phyloP scores from a whole-genome alignment of 2,329 filamentous ascomycete genomes.

The Didymellaceae sp. region DNA sequence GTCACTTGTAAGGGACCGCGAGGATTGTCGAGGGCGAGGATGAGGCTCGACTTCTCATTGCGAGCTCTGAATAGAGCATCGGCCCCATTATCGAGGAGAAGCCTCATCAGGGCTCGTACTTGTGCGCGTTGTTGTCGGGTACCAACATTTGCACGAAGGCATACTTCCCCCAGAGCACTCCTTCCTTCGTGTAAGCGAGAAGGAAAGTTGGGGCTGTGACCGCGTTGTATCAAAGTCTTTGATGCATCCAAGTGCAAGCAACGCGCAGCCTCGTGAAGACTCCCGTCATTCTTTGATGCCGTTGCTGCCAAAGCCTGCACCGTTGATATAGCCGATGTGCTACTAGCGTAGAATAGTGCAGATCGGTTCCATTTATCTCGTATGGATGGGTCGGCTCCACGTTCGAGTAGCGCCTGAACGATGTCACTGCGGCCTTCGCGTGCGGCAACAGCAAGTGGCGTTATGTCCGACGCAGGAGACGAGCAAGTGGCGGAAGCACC shows the following conservation, averaged over 20 bases:
- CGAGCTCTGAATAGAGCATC: slow-evolving; percentile 62
- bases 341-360: slow-evolving; percentile 66
- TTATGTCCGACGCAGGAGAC: slow-evolving; percentile 59
- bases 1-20: slow-evolving; percentile 62
- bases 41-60: slow-evolving; percentile 64
- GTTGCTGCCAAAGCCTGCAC: slow-evolving; percentile 60
- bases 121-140: slow-evolving; percentile 41
- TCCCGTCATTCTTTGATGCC: slow-evolving; percentile 68
- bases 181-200: slow-evolving; percentile 67
- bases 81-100: slow-evolving; percentile 63
- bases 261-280: slow-evolving; percentile 69
- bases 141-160: slow-evolving; percentile 60
- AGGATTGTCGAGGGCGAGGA: slow-evolving; percentile 65
- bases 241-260: slow-evolving; percentile 65
- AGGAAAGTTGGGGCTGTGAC: slow-evolving; percentile 70
- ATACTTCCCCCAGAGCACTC: slow-evolving; percentile 69
- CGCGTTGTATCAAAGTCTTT: slow-evolving; percentile 62
- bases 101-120: slow-evolving; percentile 57
- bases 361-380: slow-evolving; percentile 64
- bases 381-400: slow-evolving; percentile 66
- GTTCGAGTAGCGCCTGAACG: slow-evolving; percentile 62
- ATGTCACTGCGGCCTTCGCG: slow-evolving; percentile 63
- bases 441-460: slow-evolving; percentile 67
- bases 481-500: slow-evolving; percentile 65
- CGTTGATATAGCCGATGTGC: slow-evolving; percentile 34